Percentiles rank a stretch among this genome's conserved stretches.
Evolutionary conservation across 148 eudicot species (phyloP).

Genomic region (Nepenthes mirabilis): DNA sequence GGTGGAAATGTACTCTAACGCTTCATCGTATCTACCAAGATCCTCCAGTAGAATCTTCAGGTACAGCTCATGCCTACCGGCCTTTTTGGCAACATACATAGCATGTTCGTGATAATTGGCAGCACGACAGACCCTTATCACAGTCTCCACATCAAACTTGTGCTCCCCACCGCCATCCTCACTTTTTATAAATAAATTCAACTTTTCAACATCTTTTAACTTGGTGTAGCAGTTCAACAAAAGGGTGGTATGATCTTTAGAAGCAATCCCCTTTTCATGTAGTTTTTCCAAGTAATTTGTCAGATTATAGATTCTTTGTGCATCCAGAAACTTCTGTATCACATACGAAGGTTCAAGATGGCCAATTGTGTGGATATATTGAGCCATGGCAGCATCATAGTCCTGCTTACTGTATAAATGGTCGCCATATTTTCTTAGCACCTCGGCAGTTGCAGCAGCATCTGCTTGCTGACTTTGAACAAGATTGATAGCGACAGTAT

Average conservation of each 20-base stretch:
- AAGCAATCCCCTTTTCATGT: constrained; percentile 90
- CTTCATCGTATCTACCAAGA: constrained; percentile 89
- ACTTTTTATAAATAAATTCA: constrained; percentile 72
- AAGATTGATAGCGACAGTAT: constrained; percentile 92
- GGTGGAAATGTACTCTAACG: constrained; percentile 69
- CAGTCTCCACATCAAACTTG: constrained; percentile 95
- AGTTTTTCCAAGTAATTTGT: constrained; percentile 92
- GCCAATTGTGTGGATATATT: constrained; percentile 89
- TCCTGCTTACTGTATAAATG: constrained; percentile 86
- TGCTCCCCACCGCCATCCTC: constrained; percentile 81
- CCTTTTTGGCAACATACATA: constrained; percentile 94
- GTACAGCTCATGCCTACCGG: constrained; percentile 95
- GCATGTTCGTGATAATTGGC: constrained; percentile 98
- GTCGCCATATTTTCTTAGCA: constrained; percentile 91
- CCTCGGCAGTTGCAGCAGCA: constrained; percentile 99
- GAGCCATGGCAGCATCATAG: constrained; percentile 92
- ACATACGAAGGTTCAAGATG: constrained; percentile 94
- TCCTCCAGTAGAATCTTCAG: constrained; percentile 93
- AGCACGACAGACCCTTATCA: constrained; percentile 91
- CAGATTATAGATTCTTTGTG: constrained; percentile 91
- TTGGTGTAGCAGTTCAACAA: constrained; percentile 88
- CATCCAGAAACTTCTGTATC: constrained; percentile 94
- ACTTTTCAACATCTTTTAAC: constrained; percentile 87
- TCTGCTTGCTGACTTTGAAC: constrained; percentile 98
- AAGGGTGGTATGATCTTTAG: constrained; percentile 97